phyloP scores from a whole-genome alignment of 495 filamentous ascomycete genomes.

The Astrocystis sublimbata region DNA sequence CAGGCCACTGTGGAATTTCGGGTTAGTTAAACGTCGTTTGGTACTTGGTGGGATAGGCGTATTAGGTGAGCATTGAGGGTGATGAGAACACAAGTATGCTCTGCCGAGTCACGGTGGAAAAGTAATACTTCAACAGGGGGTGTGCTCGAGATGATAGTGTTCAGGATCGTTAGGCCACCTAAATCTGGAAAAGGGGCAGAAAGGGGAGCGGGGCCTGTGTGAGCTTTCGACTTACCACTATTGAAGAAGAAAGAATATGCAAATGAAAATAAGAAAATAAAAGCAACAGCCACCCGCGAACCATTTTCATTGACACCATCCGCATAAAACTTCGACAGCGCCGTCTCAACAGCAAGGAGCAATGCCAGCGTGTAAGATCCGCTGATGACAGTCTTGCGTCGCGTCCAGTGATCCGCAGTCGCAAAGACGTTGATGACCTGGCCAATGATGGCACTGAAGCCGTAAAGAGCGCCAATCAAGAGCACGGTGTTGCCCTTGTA shows the following conservation, averaged over 20 bases:
- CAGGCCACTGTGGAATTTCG: background rate
- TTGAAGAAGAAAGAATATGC: conserved; percentile 23
- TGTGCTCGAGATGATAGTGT: background rate
- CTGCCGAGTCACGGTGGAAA: too few species aligned
- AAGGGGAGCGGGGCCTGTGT: background rate
- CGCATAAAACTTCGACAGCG: conserved; percentile 5
- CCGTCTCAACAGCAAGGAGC: conserved; percentile 11
- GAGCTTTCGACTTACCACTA: conserved; percentile 5
- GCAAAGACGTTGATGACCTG: conserved; percentile 12
- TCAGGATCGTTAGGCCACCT: background rate
- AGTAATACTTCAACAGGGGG: too few species aligned
- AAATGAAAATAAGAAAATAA: conserved; percentile 22
- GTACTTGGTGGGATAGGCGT: too few species aligned
- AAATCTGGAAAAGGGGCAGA: background rate
- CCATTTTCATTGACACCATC: conserved; percentile 11
- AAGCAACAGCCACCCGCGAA: conserved; percentile 15
- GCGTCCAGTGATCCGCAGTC: conserved; percentile 16
- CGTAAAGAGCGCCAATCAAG: conserved; percentile 20
- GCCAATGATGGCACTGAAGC: conserved; percentile 19
- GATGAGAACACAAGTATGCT: too few species aligned
- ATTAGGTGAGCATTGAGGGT: too few species aligned
- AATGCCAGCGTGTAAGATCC: background rate
- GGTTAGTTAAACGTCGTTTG: conserved; percentile 7
- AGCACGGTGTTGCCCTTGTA: conserved; percentile 13
- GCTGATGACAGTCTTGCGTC: conserved; percentile 15